Evolutionary conservation across 805 yeast species (phyloP), one percentile per base, ranked within the genome.

Genomic region (Wickerhamomyces alni): DNA sequence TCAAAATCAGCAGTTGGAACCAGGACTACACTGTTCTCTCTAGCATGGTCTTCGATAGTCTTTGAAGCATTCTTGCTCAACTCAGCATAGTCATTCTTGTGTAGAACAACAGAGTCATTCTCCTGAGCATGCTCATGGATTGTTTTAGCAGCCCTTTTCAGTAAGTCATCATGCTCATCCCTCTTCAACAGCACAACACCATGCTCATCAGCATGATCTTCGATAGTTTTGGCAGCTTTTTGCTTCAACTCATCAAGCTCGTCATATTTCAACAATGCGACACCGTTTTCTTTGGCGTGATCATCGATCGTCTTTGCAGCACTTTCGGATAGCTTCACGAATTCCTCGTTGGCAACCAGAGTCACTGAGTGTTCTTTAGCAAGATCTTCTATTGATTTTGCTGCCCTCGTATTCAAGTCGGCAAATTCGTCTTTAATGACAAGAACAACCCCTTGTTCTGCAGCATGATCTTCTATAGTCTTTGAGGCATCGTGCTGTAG

Each of bases 81-180:
- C n/a, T 10, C 12, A 10, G 6, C 13, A 26, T 26, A 26, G 13
- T 33, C 33, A 8, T 25, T 5, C 13, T 37, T 37, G 13, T 37
- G 30, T 11, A 31, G 18, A 11, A 37, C 41, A 22, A 13, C 25
- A 2, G 40, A 26, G 12, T 26, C 31, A 17, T 5, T 34, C 12
- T 34, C 31, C 9, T 9, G 24, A 17, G 28, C 37, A 12, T n/a
- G 12, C 13, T 26, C 31, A n/a, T 13, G 6, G 5, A n/a, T n/a
- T 17, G 37, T 13, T 12, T 30, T 30, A 9, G 21, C 10, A 30
- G 33, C 12, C 11, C 18, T 34, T 8, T 17, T 10, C 6, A 26
- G 17, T 9, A 34, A 27, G 9, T 17, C 24, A 3, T 27, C 12
- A 15, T 26, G 24, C 24, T 56, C 59, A n/a, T 41, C 40, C 11